These are phyloP conservation scores for Mycena rosella DNA, from an alignment of 768 basidiomycete genomes.

Conservation along the genomic window DNA sequence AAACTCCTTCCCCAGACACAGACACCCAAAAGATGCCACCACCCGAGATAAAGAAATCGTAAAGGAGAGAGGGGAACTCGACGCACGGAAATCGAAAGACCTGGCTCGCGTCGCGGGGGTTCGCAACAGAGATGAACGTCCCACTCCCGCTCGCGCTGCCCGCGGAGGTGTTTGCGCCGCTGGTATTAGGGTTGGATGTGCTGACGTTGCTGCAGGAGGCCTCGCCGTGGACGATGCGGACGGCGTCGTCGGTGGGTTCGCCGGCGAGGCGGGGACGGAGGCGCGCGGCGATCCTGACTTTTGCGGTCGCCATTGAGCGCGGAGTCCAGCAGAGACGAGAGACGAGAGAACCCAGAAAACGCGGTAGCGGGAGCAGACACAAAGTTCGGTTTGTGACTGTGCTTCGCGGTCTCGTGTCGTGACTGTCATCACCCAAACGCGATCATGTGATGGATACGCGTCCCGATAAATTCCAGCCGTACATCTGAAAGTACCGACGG, in stretches of 20 bases:
- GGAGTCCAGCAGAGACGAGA: too few relatives aligned
- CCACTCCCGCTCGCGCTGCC: constrained; percentile 45
- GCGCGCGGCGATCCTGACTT: constrained; percentile 79
- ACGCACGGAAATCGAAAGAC: constrained; percentile 85
- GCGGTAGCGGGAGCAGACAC: not conserved
- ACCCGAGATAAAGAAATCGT: not conserved
- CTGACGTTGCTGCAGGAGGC: constrained; percentile 41
- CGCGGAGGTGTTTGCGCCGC: constrained; percentile 27
- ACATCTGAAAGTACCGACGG: too few relatives aligned
- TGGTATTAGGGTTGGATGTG: not conserved
- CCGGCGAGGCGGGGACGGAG: constrained; percentile 73
- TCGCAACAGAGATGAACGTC: constrained; percentile 71
- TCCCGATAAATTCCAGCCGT: too few relatives aligned
- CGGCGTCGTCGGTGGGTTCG: constrained; percentile 73
- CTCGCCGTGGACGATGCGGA: constrained; percentile 63
- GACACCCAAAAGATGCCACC: not conserved
- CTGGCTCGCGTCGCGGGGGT: constrained; percentile 76
- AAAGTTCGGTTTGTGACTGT: not conserved
- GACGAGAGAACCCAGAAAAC: not conserved
- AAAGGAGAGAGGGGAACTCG: not conserved
- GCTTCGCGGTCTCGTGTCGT: too few relatives aligned
- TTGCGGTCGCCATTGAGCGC: constrained; percentile 47
- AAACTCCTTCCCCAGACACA: not conserved
- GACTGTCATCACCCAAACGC: too few relatives aligned
- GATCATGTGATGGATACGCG: too few relatives aligned